phyloP scores from a whole-genome alignment of 1,139 yeast species.

The Ogataea hybrid region DNA sequence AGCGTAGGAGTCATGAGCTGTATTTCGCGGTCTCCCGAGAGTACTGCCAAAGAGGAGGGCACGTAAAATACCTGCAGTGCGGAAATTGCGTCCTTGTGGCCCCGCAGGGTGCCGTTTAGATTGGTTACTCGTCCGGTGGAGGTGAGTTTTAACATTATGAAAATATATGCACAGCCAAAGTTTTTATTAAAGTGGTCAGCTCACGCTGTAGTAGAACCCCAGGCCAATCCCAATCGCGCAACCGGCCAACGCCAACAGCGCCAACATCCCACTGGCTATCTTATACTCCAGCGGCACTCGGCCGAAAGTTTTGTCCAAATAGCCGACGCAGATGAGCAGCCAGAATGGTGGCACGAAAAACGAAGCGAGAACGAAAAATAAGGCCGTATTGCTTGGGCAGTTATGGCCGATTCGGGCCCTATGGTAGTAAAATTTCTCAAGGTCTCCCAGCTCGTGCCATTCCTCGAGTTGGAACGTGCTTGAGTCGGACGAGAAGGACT shows the following conservation, averaged over 20 bases:
- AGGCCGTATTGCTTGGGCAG: constrained; percentile 16
- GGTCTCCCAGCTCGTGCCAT: constrained; percentile 1
- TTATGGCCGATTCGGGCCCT: not conserved
- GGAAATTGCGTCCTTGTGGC: constrained; percentile 22
- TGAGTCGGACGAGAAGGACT: constrained; percentile 4
- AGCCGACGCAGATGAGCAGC: constrained; percentile 27
- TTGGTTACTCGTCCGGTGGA: constrained; percentile 8
- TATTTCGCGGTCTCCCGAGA: not conserved
- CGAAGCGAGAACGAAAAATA: constrained; percentile 19
- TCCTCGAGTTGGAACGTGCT: constrained; percentile 6
- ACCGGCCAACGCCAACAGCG: constrained; percentile 16
- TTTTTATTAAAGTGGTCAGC: not conserved
- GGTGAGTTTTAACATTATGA: constrained; percentile 4
- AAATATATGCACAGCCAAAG: constrained; percentile 1
- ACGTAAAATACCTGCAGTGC: constrained; percentile 19
- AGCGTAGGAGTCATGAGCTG: constrained; percentile 26
- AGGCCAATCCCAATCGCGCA: constrained; percentile 25
- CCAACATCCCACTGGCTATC: constrained; percentile 19
- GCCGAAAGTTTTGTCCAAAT: constrained; percentile 27
- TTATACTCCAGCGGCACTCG: constrained; percentile 20
- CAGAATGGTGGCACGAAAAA: constrained; percentile 30
- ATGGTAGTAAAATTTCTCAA: constrained; percentile 6
- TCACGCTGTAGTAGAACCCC: constrained; percentile 22
- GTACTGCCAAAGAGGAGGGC: constrained; percentile 24
- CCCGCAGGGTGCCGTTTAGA: constrained; percentile 24